Conservation (phyloP, 2,329 filamentous ascomycete genomes). For the Talaromyces marneffei region DNA sequence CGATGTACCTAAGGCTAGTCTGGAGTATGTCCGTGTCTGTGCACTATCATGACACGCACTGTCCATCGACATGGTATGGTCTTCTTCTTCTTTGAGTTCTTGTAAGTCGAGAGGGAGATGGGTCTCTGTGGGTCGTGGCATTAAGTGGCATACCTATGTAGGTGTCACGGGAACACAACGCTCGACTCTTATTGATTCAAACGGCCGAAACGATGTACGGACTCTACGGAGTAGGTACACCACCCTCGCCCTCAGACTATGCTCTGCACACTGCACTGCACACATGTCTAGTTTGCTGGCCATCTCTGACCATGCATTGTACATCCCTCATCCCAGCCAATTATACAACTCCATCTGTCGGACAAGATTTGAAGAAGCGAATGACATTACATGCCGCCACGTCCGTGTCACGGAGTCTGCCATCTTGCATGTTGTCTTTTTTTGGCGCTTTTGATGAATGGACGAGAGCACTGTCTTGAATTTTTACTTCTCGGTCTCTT, state of each 20-base stretch:
- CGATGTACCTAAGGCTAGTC: background rate
- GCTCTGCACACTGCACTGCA: background rate
- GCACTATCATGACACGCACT: background rate
- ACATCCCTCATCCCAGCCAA: background rate
- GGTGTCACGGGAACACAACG: conserved; percentile 11
- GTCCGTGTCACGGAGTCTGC: background rate
- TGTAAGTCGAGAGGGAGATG: background rate
- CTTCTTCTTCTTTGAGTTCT: background rate
- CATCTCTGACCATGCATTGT: conserved; percentile 8
- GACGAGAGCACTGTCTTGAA: background rate
- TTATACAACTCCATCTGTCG: background rate
- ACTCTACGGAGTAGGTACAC: background rate
- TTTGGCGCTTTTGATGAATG: background rate
- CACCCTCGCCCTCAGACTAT: background rate
- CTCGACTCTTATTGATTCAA: conserved; percentile 2
- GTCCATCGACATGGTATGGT: background rate
- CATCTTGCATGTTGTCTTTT: background rate
- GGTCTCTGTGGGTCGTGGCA: conserved; percentile 1
- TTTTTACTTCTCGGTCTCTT: background rate
- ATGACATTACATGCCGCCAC: conserved; percentile 1
- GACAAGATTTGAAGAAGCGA: conserved; percentile 1
- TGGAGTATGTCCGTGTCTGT: background rate
- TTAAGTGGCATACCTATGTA: background rate
- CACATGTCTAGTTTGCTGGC: background rate
- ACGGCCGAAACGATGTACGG: background rate